These are phyloP conservation scores for Chytridium lagenaria DNA, from an alignment of 371 early-diverging fungal species.

Conservation along the genomic window DNA sequence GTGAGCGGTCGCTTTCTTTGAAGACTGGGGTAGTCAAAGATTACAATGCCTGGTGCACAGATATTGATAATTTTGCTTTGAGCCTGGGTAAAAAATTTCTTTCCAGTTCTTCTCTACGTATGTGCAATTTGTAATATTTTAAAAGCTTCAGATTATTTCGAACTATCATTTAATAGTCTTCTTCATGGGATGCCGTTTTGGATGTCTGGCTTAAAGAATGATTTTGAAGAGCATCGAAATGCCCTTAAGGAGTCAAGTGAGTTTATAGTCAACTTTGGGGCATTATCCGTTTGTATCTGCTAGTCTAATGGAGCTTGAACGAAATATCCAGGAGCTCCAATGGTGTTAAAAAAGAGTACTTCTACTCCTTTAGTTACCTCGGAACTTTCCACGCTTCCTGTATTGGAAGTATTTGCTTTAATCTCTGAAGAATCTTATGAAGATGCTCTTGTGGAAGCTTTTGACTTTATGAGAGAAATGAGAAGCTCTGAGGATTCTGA, in stretches of 20 bases:
- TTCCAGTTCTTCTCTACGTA: neutral
- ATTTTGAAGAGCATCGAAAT: neutral
- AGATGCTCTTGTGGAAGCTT: neutral
- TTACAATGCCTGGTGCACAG: conserved; percentile 5
- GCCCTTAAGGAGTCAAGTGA: neutral
- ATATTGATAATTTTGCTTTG: neutral
- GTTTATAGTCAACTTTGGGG: too few species aligned
- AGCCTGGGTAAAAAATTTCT: neutral
- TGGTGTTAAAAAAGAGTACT: neutral
- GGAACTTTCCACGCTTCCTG: neutral
- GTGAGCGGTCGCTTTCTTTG: neutral
- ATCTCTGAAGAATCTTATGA: neutral
- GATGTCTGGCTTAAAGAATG: neutral
- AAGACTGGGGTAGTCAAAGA: conserved; percentile 13
- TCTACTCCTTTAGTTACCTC: neutral
- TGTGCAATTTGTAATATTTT: neutral
- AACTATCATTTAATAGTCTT: neutral
- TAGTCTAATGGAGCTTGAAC: too few species aligned
- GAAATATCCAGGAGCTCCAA: neutral
- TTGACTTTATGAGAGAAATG: neutral
- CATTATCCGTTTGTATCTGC: too few species aligned
- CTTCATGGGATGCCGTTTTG: neutral
- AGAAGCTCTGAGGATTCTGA: neutral
- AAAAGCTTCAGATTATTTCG: neutral
- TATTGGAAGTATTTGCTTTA: neutral